Percentiles rank a stretch among this genome's conserved stretches.
These are phyloP conservation scores for Phtheirospermum japonicum DNA, from an alignment of 257 asterid genomes.

Conservation along the genomic window DNA sequence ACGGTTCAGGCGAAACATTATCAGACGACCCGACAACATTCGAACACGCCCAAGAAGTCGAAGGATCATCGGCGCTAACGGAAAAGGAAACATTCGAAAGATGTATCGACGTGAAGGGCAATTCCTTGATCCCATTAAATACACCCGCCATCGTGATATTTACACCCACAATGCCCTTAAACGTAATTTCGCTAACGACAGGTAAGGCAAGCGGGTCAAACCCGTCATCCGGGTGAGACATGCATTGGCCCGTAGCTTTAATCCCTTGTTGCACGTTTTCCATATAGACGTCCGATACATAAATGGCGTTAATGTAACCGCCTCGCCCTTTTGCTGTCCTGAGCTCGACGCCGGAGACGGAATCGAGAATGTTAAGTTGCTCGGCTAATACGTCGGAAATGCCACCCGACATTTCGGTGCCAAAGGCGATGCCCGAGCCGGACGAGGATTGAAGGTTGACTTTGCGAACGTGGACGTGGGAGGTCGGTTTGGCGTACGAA, in stretches of 20 bases:
- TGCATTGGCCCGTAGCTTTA: conserved; percentile 69
- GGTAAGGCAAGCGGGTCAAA: conserved; percentile 77
- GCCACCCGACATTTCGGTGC: conserved; percentile 99
- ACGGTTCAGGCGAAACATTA: conserved; percentile 62
- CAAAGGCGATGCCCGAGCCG: conserved; percentile 80
- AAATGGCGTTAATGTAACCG: conserved; percentile 57
- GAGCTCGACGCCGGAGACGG: conserved; percentile 55
- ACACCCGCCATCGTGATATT: conserved; percentile 64
- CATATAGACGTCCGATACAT: conserved; percentile 45
- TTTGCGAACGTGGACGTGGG: conserved; percentile 56
- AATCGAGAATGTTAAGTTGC: conserved; percentile 46
- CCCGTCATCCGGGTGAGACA: conserved; percentile 76
- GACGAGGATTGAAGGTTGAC: conserved; percentile 48
- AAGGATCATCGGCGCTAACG: conserved; percentile 29
- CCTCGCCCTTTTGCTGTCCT: conserved; percentile 86
- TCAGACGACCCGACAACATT: conserved; percentile 52
- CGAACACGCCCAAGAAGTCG: conserved; percentile 58
- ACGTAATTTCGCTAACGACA: conserved; percentile 49
- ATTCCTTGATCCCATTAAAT: conserved; percentile 60
- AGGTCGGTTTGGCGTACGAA: conserved; percentile 56
- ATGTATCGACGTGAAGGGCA: conserved; percentile 78
- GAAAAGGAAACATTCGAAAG: conserved; percentile 64
- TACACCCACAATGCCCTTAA: conserved; percentile 55
- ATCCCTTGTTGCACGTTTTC: conserved; percentile 58
- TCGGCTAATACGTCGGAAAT: conserved; percentile 65